Conservation (phyloP, 2,329 filamentous ascomycete species). For the Nigrospora oryzae region DNA sequence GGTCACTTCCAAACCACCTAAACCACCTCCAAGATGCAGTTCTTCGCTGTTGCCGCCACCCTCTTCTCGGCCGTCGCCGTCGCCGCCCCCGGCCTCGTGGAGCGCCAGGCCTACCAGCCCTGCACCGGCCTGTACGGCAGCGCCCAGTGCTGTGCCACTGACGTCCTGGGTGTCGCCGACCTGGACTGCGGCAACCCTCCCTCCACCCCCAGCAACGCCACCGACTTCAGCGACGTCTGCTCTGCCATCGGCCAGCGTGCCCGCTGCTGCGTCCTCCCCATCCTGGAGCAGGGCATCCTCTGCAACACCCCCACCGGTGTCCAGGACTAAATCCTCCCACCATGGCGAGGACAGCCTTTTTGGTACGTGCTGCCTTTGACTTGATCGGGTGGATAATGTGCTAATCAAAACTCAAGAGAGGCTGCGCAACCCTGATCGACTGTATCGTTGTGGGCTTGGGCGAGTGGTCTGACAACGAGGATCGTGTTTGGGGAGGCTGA, state of each 20-base stretch:
- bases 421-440: too few species aligned
- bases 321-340: conserved; percentile 1
- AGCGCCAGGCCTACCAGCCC: conserved; percentile 26
- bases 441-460: too few species aligned
- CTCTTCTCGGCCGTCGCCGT: conserved; percentile 17
- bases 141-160: conserved; percentile 49
- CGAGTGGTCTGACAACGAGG: too few species aligned
- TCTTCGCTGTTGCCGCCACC: conserved; percentile 14
- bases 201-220: conserved; percentile 22
- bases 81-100: conserved; percentile 18
- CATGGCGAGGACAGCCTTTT: too few species aligned
- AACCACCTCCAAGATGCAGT: conserved; percentile 19
- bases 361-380: too few species aligned
- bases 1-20: not conserved
- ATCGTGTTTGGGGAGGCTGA: too few species aligned
- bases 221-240: conserved; percentile 32
- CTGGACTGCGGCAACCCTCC: conserved; percentile 38
- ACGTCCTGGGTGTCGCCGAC: conserved; percentile 31
- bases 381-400: too few species aligned
- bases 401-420: too few species aligned
- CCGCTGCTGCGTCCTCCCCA: conserved; percentile 36
- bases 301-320: conserved; percentile 15
- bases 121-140: conserved; percentile 31
- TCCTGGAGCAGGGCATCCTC: conserved; percentile 20
- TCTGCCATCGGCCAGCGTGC: conserved; percentile 29